Percentiles rank a stretch among this genome's conserved stretches.
Evolutionary conservation across 768 basidiomycete species (phyloP).

Genomic region (Boletus sensibilis): DNA sequence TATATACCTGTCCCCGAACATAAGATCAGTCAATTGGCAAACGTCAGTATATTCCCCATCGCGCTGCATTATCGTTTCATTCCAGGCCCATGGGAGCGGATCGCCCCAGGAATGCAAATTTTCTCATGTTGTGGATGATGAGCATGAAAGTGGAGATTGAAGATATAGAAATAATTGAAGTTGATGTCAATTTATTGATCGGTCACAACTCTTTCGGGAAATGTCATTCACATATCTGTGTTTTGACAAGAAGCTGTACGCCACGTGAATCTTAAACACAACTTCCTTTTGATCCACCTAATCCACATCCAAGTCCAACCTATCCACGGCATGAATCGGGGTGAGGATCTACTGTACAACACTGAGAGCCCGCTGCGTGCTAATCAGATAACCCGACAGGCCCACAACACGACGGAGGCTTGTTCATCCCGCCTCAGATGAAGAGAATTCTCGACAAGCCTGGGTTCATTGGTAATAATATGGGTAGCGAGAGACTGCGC

Average conservation of each 20-base stretch:
- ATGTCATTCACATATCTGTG: neutral
- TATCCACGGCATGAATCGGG: conserved; percentile 7
- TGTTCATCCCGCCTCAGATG: conserved; percentile 30
- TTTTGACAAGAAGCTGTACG: too few species aligned
- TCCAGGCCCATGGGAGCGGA: too few species aligned
- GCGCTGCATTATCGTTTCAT: too few species aligned
- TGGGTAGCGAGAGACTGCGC: conserved; percentile 29
- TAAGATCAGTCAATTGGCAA: neutral
- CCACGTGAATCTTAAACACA: neutral
- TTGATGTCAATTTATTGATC: neutral
- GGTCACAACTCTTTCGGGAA: neutral
- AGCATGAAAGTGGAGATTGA: neutral
- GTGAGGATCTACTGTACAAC: conserved; percentile 1
- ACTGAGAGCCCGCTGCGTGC: neutral
- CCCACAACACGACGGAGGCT: conserved; percentile 18
- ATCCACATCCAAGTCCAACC: neutral
- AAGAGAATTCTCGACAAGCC: conserved; percentile 24
- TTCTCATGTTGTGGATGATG: too few species aligned
- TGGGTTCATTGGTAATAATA: conserved; percentile 25
- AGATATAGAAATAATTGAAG: neutral
- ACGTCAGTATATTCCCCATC: neutral
- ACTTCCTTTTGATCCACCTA: neutral
- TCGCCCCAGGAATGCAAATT: too few species aligned
- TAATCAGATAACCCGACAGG: conserved; percentile 11
- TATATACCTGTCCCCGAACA: neutral